Percentiles rank a stretch among this genome's conserved stretches.
Evolutionary conservation across 2,329 filamentous ascomycete genomes (phyloP).

Genomic region (Clarireedia paspali): DNA sequence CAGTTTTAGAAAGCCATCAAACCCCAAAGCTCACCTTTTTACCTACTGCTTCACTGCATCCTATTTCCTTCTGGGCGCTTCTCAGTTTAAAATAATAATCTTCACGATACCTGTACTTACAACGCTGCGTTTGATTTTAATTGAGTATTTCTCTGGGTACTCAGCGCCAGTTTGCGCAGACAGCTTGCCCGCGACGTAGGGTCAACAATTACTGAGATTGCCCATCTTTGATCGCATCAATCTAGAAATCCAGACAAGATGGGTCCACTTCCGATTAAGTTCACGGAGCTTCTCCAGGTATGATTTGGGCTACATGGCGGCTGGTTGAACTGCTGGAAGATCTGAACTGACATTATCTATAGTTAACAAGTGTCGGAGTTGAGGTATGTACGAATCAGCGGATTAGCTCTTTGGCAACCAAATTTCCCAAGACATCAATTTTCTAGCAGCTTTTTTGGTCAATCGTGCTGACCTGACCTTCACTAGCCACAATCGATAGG

Average conservation of each 20-base stretch:
- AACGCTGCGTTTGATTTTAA: constrained; percentile 16
- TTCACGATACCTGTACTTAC: constrained; percentile 9
- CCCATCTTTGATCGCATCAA: constrained; percentile 21
- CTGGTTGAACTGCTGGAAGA: constrained; percentile 53
- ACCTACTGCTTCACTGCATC: constrained; percentile 11
- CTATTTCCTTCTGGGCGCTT: constrained; percentile 17
- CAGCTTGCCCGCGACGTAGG: constrained; percentile 5
- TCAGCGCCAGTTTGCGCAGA: constrained; percentile 8
- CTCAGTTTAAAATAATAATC: constrained; percentile 18
- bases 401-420: constrained; percentile 8
- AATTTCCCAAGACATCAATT: constrained; percentile 1
- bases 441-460: constrained; percentile 6
- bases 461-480: constrained; percentile 25
- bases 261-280: constrained; percentile 72
- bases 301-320: constrained; percentile 80
- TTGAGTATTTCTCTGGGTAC: constrained; percentile 20
- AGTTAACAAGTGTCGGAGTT: constrained; percentile 47
- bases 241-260: constrained; percentile 17
- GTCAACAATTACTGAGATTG: constrained; percentile 11
- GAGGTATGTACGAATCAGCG: constrained; percentile 36
- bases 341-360: constrained; percentile 22
- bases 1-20: constrained; percentile 7
- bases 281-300: constrained; percentile 81
- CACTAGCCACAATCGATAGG: constrained; percentile 63
- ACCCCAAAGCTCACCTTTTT: constrained; percentile 9